Conservation (phyloP, 2,329 filamentous ascomycete species). For the Colletotrichum orchidophilum region DNA sequence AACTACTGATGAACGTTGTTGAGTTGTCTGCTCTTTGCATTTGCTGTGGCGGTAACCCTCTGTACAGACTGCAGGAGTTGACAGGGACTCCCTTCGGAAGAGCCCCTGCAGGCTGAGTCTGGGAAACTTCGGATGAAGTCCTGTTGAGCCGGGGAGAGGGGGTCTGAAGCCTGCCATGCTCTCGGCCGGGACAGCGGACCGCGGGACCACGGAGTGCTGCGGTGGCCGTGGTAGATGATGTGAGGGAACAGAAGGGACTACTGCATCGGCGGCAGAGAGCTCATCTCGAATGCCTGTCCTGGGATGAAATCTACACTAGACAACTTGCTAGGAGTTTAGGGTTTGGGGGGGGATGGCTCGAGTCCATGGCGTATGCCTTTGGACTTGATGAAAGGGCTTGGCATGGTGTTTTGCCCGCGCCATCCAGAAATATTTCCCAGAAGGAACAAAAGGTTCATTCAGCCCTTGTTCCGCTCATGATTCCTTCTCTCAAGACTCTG, state of each 20-base stretch:
- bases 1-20: background rate
- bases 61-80: background rate
- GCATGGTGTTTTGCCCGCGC: background rate
- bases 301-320: background rate
- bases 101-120: background rate
- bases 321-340: background rate
- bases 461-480: background rate
- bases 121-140: background rate
- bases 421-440: background rate
- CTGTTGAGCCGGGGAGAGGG: background rate
- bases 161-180: background rate
- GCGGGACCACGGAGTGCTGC: conserved; percentile 3
- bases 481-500: background rate
- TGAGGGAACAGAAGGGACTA: background rate
- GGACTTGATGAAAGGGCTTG: background rate
- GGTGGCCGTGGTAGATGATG: background rate
- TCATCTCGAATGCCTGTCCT: background rate
- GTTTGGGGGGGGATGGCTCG: background rate
- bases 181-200: background rate
- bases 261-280: background rate
- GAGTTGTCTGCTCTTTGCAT: background rate
- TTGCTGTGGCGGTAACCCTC: background rate
- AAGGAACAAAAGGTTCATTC: background rate
- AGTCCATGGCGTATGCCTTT: background rate
- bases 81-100: background rate